These are phyloP conservation scores for Nasturtium officinale DNA, from an alignment of 345 rosid species.

Conservation along the genomic window DNA sequence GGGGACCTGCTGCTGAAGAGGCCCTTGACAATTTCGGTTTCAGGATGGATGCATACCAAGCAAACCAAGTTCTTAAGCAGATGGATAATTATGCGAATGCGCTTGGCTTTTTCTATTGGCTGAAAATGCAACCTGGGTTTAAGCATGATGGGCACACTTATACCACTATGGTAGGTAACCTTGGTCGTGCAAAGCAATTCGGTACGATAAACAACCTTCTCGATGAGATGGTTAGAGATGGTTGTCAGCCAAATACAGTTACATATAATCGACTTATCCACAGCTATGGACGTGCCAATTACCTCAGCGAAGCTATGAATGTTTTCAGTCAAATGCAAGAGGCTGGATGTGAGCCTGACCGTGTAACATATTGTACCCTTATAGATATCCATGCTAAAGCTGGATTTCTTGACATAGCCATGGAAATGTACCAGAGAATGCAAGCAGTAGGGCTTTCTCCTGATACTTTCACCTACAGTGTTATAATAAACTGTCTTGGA, in stretches of 20 bases:
- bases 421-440: slow-evolving; percentile 88
- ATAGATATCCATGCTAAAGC: slow-evolving; percentile 98
- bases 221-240: slow-evolving; percentile 81
- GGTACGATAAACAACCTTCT: slow-evolving; percentile 71
- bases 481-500: slow-evolving; percentile 96
- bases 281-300: slow-evolving; percentile 98
- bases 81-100: slow-evolving; percentile 77
- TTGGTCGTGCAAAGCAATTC: slow-evolving; percentile 89
- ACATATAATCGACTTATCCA: slow-evolving; percentile 91
- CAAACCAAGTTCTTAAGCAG: slow-evolving; percentile 90
- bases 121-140: slow-evolving; percentile 69
- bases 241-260: slow-evolving; percentile 90
- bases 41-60: slow-evolving; percentile 82
- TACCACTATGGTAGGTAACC: slow-evolving; percentile 97
- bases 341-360: slow-evolving; percentile 87
- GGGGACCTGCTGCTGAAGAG: slow-evolving; percentile 84
- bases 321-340: slow-evolving; percentile 81
- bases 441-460: slow-evolving; percentile 90
- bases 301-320: slow-evolving; percentile 69
- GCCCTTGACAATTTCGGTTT: slow-evolving; percentile 61
- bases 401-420: slow-evolving; percentile 88
- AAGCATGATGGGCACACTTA: slow-evolving; percentile 95
- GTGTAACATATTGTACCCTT: slow-evolving; percentile 93
- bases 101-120: slow-evolving; percentile 85
- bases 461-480: slow-evolving; percentile 94